Base-by-base conservation (phyloP, 78 protist genomes). In the Planoprotostelium fungivorum region DNA sequence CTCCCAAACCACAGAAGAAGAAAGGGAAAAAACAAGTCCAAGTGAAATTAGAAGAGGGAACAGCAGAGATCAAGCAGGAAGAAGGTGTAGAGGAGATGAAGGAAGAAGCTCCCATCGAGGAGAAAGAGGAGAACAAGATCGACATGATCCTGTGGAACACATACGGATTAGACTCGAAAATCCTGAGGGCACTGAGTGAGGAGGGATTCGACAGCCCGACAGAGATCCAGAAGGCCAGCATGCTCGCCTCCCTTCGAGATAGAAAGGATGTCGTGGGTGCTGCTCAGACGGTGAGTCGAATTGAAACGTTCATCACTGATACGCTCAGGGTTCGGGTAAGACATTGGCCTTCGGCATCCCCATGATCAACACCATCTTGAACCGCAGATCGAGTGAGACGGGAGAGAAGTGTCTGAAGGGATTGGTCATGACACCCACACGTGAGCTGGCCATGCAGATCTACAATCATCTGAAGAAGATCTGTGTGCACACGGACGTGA, bases 311-410 rank as follows among this genome's bases (percentile, higher is more conserved):
- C 73, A 25, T 88, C 5, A 29, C 37, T 37, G 36, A 88, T 35
- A 88, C 89, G 0, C 31, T 85, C 29, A 92, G 89, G 97, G 98
- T 83, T 94, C 96, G 0, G 98, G 98, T 35, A 97, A 97, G 89
- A 97, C 98, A 28, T 91, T 97, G 25, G 97, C 97, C n/a, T 97
- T 97, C 85, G 95, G 94, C 34, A 87, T 97, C 28, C 98, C 98
- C 88, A 90, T 93, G 88, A 35, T 93, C n/a, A 88, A 93, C 37
- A 93, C 85, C 31, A 86, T 95, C 36, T 63, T 95, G 86, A 37
- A 86, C 38, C 87, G 63, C 35, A 34, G 87, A 37, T 34, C 88
- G 87, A 37, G 34, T 16, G 25, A 25, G 85, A 38, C 83, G 83
- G 84, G 38, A 90, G 84, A 84, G 86, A 38, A 87, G 89, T 35